Percentiles rank a stretch among this genome's conserved stretches.
Evolutionary conservation across 2,329 filamentous ascomycete genomes (phyloP).

Genomic region (Pseudogymnoascus sp.): DNA sequence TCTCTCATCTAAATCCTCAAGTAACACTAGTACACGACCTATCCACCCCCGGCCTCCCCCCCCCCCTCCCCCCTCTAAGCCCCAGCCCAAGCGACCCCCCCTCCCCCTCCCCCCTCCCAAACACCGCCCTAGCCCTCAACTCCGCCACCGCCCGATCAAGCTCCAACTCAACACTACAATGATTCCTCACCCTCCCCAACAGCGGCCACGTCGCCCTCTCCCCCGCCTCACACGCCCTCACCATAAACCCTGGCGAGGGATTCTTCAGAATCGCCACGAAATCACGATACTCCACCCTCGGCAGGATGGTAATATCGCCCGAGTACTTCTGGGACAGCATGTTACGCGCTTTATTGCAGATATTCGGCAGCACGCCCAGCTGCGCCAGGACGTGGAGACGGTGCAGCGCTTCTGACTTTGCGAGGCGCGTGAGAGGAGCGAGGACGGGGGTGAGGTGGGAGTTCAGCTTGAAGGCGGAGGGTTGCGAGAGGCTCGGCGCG

Average conservation of each 20-base stretch:
- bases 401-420: slow-evolving; percentile 72
- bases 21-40: neutral
- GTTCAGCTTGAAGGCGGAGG: slow-evolving; percentile 31
- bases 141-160: slow-evolving; percentile 66
- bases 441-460: slow-evolving; percentile 39
- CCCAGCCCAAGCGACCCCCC: neutral
- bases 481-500: slow-evolving; percentile 40
- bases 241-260: slow-evolving; percentile 79
- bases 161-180: slow-evolving; percentile 80
- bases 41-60: neutral
- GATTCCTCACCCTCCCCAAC: slow-evolving; percentile 73
- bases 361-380: slow-evolving; percentile 69
- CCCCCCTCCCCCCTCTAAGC: neutral
- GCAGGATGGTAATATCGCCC: slow-evolving; percentile 90
- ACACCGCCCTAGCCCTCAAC: slow-evolving; percentile 52
- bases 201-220: slow-evolving; percentile 90
- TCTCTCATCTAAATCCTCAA: neutral
- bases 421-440: slow-evolving; percentile 58
- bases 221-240: slow-evolving; percentile 64
- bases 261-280: slow-evolving; percentile 73
- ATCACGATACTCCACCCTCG: slow-evolving; percentile 65
- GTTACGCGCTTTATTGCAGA: slow-evolving; percentile 68
- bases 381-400: slow-evolving; percentile 73
- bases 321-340: slow-evolving; percentile 87
- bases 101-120: slow-evolving; percentile 10